Percentiles rank a stretch among this genome's conserved stretches.
phyloP scores from a whole-genome alignment of 495 filamentous ascomycete genomes.

The Tuber magnatum region DNA sequence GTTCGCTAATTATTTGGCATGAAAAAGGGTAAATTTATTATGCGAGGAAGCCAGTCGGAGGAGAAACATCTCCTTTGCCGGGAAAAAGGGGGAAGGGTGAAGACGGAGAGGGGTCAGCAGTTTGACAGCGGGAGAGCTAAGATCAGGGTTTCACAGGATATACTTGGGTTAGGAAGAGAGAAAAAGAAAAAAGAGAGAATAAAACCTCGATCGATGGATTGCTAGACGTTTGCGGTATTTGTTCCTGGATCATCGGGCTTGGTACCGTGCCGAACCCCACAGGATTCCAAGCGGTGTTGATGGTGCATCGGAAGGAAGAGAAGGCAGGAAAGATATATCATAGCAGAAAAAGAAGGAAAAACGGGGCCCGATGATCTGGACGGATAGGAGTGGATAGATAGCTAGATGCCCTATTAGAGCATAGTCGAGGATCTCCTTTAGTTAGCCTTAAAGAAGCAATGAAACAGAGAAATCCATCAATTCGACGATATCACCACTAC shows the following conservation, averaged over 20 bases:
- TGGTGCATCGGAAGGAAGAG: too few species aligned
- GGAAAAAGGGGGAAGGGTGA: background rate
- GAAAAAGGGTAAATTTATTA: background rate
- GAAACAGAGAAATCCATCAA: background rate
- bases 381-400: background rate
- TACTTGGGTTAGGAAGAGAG: background rate
- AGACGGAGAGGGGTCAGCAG: background rate
- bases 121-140: background rate
- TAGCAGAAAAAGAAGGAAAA: too few species aligned
- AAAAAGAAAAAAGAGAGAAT: background rate
- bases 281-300: background rate
- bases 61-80: background rate
- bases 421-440: background rate
- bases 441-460: background rate
- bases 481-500: background rate
- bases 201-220: background rate
- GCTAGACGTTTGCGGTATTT: background rate
- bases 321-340: too few species aligned
- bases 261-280: background rate
- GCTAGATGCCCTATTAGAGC: background rate
- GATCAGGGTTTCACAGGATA: background rate
- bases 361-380: background rate
- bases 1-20: background rate
- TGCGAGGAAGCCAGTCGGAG: background rate
- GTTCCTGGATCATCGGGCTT: background rate